Evolutionary conservation across 768 basidiomycete species (phyloP).

Genomic region (Fistulinella prunicolor): DNA sequence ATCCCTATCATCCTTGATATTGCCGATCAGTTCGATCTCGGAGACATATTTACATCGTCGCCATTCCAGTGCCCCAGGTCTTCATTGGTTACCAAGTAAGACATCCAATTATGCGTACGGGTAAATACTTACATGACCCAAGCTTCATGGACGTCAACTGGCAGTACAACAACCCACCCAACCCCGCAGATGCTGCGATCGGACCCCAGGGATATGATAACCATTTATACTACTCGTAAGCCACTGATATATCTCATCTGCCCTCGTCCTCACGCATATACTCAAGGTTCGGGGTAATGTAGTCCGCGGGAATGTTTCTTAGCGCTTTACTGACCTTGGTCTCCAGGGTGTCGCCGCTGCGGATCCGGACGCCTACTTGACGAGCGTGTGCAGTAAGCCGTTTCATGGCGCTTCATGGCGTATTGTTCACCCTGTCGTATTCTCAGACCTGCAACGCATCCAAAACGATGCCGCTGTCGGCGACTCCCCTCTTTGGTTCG

Average conservation of each 20-base stretch:
- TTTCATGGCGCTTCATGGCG: neutral
- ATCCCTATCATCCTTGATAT: slow-evolving; percentile 37
- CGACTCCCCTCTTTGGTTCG: slow-evolving; percentile 52
- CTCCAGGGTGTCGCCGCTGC: slow-evolving; percentile 66
- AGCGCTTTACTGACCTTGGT: slow-evolving; percentile 1
- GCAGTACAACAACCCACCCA: slow-evolving; percentile 67
- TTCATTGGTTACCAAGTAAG: slow-evolving; percentile 40
- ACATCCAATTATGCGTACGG: neutral
- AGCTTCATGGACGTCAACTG: slow-evolving; percentile 84
- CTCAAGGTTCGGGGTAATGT: slow-evolving; percentile 54
- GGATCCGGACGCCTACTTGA: slow-evolving; percentile 62
- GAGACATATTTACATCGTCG: slow-evolving; percentile 20
- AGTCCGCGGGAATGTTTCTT: neutral
- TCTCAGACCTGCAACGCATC: slow-evolving; percentile 57
- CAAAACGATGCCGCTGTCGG: slow-evolving; percentile 42
- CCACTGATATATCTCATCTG: neutral
- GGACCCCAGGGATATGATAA: slow-evolving; percentile 78
- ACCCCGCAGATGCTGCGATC: slow-evolving; percentile 64
- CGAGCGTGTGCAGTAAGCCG: slow-evolving; percentile 63
- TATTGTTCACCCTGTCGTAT: neutral
- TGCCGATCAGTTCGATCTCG: slow-evolving; percentile 17
- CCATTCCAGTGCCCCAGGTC: slow-evolving; percentile 17
- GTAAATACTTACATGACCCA: slow-evolving; percentile 6
- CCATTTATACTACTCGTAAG: slow-evolving; percentile 74
- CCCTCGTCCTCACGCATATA: slow-evolving; percentile 4